Evolutionary conservation across 1,139 yeast genomes (phyloP).

Genomic region (Sugiyamaella sp.): DNA sequence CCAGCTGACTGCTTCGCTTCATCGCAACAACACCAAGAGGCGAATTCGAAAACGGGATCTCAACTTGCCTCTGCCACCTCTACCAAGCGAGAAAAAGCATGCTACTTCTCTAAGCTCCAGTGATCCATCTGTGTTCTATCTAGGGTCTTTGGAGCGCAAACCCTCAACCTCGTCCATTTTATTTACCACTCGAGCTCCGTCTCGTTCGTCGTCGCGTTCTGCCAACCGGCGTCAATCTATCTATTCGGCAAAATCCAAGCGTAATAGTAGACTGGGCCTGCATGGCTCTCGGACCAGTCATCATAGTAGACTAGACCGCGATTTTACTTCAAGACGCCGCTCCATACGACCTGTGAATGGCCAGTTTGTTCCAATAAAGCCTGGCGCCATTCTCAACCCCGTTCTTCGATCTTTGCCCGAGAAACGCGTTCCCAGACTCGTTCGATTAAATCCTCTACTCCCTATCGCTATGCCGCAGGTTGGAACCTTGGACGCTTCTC

Average conservation of each 20-base stretch:
- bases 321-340: background rate
- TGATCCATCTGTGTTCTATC: constrained; percentile 1
- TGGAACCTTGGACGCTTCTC: constrained; percentile 19
- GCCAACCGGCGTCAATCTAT: background rate
- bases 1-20: background rate
- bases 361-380: constrained; percentile 6
- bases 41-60: constrained; percentile 1
- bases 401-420: constrained; percentile 12
- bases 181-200: background rate
- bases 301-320: background rate
- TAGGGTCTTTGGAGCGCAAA: constrained; percentile 9
- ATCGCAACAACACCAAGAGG: background rate
- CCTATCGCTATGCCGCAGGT: constrained; percentile 17
- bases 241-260: background rate
- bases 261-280: background rate
- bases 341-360: constrained; percentile 8
- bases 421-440: constrained; percentile 11
- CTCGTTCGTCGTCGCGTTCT: constrained; percentile 8
- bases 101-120: background rate
- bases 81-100: constrained; percentile 16
- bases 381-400: background rate
- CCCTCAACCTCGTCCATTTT: constrained; percentile 4
- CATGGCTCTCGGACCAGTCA: background rate
- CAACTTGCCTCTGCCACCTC: constrained; percentile 14
- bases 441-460: constrained; percentile 9